Base-by-base conservation (phyloP, 495 filamentous ascomycete species). In the Tuber brumale region DNA sequence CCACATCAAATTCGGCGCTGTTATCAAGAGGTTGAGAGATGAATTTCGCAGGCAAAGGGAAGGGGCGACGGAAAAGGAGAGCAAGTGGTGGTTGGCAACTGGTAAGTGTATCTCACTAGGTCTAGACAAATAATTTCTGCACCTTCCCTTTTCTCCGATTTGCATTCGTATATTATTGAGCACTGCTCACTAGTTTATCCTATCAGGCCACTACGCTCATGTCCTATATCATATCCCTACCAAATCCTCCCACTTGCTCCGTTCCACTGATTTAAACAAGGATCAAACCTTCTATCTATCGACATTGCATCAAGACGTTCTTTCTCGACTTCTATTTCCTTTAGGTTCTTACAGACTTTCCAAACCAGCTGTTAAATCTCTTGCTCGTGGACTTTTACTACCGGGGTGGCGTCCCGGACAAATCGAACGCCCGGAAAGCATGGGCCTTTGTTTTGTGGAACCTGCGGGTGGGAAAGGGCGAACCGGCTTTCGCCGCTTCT, bases 281-380 rank as follows among this genome's bases (percentile, higher is more conserved):
- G 81, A 83, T 72, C 81, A 83, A 77, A 83, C 81, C 51, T 83
- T 81, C 39, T 83, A 76, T 43, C 78, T 83, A 8, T 83, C 78
- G 45, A 83, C 81, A 27, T 74, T 83, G 14, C 71, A 16, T 37
- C 71, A 46, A 14, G 77, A 74, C 19, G 43, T 43, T 35, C 72
- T 83, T 21, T n/a, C 74, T 7, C 73, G 71, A 16, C 75, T 83
- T 27, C 44, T 83, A 19, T 83, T 83, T 66, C 81, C 81, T 35
- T 76, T 83, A 43, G 81, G 81, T 35, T 77, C 75, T 21, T 43
- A 75, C 51, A 61, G 46, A 21, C 69, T 83, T 23, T 72, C 75
- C 31, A 83, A 83, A 69, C 82, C 73, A 57, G 70, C 70, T 41
- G 81, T 82, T 45, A 80, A 82, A 44, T 70, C 74, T 3, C 69